phyloP scores from a whole-genome alignment of 2,329 filamentous ascomycete genomes.

The Aspergillus sojae region DNA sequence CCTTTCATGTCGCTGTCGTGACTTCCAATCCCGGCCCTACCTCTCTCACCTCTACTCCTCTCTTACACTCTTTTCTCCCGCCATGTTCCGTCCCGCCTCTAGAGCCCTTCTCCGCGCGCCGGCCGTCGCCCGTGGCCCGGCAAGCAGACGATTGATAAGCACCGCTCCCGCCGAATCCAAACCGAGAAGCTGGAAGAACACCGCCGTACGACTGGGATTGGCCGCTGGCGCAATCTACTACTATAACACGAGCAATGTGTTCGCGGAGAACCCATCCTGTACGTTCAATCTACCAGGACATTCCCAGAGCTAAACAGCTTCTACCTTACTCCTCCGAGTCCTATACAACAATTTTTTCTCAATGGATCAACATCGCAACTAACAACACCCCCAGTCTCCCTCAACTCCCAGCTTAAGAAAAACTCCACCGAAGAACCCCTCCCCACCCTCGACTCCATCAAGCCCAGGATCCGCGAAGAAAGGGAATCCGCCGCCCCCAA shows the following conservation, averaged over 20 bases:
- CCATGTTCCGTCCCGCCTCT: conserved; percentile 57
- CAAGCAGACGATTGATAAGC: conserved; percentile 56
- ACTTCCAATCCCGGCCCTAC: conserved; percentile 7
- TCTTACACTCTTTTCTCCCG: conserved; percentile 14
- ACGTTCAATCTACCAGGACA: conserved; percentile 40
- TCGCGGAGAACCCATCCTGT: conserved; percentile 81
- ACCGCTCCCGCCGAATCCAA: conserved; percentile 61
- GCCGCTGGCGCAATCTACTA: conserved; percentile 82
- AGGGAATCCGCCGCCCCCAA: conserved; percentile 22
- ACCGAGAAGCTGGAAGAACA: conserved; percentile 80
- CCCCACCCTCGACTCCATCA: conserved; percentile 67
- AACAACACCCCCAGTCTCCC: conserved; percentile 33
- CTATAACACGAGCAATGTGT: conserved; percentile 87
- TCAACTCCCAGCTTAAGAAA: conserved; percentile 33
- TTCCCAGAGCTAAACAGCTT: background rate
- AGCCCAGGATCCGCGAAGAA: conserved; percentile 55
- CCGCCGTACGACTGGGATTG: conserved; percentile 71
- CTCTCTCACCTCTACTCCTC: conserved; percentile 2
- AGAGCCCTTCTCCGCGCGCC: conserved; percentile 48
- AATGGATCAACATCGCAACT: background rate
- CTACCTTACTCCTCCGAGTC: background rate
- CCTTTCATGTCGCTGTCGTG: conserved; percentile 7
- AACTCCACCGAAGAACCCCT: conserved; percentile 51
- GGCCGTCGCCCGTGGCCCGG: conserved; percentile 32
- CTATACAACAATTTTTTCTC: background rate